Base-by-base conservation (phyloP, 2,329 filamentous ascomycete species). In the Elsinoe perseae region DNA sequence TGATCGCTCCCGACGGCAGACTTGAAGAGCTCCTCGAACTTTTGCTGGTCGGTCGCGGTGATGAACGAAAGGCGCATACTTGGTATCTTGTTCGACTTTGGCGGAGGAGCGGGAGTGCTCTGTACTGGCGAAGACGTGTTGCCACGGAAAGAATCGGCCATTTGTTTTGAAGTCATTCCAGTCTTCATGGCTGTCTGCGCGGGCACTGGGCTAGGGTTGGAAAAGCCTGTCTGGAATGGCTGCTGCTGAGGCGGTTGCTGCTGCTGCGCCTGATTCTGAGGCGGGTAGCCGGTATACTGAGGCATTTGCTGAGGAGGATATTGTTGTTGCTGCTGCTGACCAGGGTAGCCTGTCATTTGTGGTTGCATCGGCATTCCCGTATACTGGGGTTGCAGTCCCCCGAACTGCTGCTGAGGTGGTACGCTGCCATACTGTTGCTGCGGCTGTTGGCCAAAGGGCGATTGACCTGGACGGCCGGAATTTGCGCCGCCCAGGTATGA, bases 21-120 rank as follows among this genome's bases (percentile, higher is more conserved):
- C 74, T 93, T 96, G 78, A 98, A 98, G 40, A 98, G 75, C 57
- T 93, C 93, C 76, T 98, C 93, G 65, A 98, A 98, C 74, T 95
- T 96, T 66, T 89, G 82, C 72, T 98, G 93, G 68, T 98, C 93
- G 66, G 86, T 83, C 23, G 89, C 91, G 2, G 92, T 96, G 67
- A 98, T 95, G 70, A 98, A 98, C 2, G 91, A 95, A 59, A 98
- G 75, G 50, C 93, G 82, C 62, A 97, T 95, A 69, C 87, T 97
- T 25, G 93, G 93, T 57, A 98, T 96, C 74, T 87, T 93, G 64
- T 81, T 84, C 10, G 83, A 73, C 9, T 83, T 77, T 12, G 82
- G 73, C 8, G 82, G 73, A 25, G 80, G 75, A 21, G 77, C 72
- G 64, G 86, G 80, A 12, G 82, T 73, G 25, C n/a, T 21, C 8